Evolutionary conservation across 164 flowering plant species (phyloP), one percentile per base, ranked within the genome.

Genomic region (Umbellularia californica): DNA sequence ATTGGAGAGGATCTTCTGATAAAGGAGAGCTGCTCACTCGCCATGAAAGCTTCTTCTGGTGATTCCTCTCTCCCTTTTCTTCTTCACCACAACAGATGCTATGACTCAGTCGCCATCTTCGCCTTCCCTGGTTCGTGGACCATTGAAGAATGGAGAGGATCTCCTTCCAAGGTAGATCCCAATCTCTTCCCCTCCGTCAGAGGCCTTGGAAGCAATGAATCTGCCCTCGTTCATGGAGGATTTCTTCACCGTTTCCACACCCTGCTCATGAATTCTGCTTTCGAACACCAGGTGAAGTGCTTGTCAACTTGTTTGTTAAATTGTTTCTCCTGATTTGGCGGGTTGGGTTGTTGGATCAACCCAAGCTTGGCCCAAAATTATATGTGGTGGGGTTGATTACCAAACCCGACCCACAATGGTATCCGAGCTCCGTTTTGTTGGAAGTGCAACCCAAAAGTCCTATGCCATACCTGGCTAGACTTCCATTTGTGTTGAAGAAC

Each of bases 121-220:
- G 82, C 84, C 75, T 91, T 93, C 62, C 73, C 89, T 1, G 88
- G 89, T 7, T 74, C 84, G 25, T 89, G 88, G 90, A 74, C 79
- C 2, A 75, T 77, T 1, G 71, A 75, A 6, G 84, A 86, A 41
- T 90, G 92, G 92, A 86, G 65, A 41, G n/a, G 72, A 19, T 3
- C 70, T 58, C 64, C 58, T 28, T 27, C 50, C 6, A n/a, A 3
- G 47, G 20, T 24, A 65, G 72, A 86, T 76, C 71, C n/a, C 3
- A 17, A 20, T 2, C 30, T 76, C 52, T 86, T 87, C 76, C 91
- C 90, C 50, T 91, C 88, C 20, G 83, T 91, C 1, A 80, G 78
- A 77, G 79, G 82, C 47, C 68, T 92, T 13, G 87, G 92, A 41
- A 82, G 67, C 47, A 83, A 82, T 64, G 84, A 84, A 65, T 9